Percentiles rank a stretch among this genome's conserved stretches.
phyloP scores from a whole-genome alignment of 2,329 filamentous ascomycete genomes.

The Hypoxylon sp. region DNA sequence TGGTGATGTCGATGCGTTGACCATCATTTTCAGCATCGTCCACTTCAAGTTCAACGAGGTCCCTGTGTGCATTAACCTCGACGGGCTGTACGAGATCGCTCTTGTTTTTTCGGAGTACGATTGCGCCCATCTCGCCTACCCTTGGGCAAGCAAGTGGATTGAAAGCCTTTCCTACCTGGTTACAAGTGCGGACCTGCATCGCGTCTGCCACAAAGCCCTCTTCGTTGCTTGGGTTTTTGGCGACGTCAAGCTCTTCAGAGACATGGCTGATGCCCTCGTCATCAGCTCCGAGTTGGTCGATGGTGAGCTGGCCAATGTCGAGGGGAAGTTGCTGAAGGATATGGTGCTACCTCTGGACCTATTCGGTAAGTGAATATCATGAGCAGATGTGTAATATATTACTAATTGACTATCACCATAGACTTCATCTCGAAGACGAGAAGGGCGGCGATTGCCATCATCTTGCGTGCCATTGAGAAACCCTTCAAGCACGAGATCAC shows the following conservation, averaged over 20 bases:
- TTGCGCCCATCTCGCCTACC: conserved; percentile 45
- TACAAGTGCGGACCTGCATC: conserved; percentile 15
- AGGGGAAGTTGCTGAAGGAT: conserved; percentile 38
- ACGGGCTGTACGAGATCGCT: conserved; percentile 45
- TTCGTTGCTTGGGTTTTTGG: conserved; percentile 48
- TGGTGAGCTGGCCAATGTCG: conserved; percentile 43
- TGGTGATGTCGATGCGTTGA: conserved; percentile 40
- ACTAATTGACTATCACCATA: neutral
- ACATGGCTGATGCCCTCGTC: conserved; percentile 46
- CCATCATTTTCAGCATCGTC: conserved; percentile 43
- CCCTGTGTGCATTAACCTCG: conserved; percentile 30
- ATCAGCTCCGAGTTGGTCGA: conserved; percentile 37
- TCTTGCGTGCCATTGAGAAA: neutral
- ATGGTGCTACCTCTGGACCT: conserved; percentile 45
- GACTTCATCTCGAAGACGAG: neutral
- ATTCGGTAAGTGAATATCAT: conserved; percentile 36
- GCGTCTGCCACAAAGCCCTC: conserved; percentile 42
- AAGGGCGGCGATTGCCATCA: neutral
- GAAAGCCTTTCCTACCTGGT: conserved; percentile 21
- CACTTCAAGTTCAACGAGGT: conserved; percentile 46
- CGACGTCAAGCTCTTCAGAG: conserved; percentile 39
- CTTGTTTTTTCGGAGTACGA: conserved; percentile 39
- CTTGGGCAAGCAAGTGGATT: conserved; percentile 47
- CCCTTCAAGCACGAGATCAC: neutral
- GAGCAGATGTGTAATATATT: neutral